These are phyloP conservation scores for Falciphora oryzae DNA, from an alignment of 2,329 filamentous ascomycete genomes.

Conservation along the genomic window DNA sequence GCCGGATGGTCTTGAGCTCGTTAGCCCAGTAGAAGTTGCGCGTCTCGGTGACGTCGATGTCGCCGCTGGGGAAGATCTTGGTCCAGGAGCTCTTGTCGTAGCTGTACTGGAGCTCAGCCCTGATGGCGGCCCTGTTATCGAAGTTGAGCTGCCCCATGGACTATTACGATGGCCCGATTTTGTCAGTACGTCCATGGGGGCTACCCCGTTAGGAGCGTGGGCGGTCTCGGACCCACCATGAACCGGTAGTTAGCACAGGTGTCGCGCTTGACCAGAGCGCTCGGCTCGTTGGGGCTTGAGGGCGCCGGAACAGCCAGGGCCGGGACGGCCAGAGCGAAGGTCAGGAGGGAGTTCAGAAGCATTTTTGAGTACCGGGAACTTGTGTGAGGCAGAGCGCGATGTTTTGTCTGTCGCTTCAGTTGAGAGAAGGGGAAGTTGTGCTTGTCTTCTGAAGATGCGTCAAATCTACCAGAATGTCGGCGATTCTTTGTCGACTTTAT, in stretches of 20 bases:
- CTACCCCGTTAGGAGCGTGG: too few species aligned
- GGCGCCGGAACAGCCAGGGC: not conserved
- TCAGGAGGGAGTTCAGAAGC: not conserved
- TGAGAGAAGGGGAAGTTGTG: too few species aligned
- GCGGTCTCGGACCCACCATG: not conserved
- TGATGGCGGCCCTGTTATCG: not conserved
- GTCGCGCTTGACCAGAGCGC: not conserved
- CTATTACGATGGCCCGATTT: not conserved
- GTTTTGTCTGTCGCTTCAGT: too few species aligned
- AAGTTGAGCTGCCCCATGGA: not conserved
- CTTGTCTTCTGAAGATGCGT: too few species aligned
- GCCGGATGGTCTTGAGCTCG: slow-evolving; percentile 1
- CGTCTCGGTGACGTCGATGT: not conserved
- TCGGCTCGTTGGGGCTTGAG: not conserved
- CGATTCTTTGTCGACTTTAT: too few species aligned
- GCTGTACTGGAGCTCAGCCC: slow-evolving; percentile 2
- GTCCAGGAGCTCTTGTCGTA: slow-evolving; percentile 1
- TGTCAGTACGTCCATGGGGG: too few species aligned
- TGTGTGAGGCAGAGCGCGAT: too few species aligned
- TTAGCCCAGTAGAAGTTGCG: not conserved
- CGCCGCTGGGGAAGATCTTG: not conserved
- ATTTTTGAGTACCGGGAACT: too few species aligned
- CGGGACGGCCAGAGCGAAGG: not conserved
- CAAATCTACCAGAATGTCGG: too few species aligned
- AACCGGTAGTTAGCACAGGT: slow-evolving; percentile 4